Evolutionary conservation across 164 flowering plant genomes (phyloP).

Genomic region (Vitis cinerea): DNA sequence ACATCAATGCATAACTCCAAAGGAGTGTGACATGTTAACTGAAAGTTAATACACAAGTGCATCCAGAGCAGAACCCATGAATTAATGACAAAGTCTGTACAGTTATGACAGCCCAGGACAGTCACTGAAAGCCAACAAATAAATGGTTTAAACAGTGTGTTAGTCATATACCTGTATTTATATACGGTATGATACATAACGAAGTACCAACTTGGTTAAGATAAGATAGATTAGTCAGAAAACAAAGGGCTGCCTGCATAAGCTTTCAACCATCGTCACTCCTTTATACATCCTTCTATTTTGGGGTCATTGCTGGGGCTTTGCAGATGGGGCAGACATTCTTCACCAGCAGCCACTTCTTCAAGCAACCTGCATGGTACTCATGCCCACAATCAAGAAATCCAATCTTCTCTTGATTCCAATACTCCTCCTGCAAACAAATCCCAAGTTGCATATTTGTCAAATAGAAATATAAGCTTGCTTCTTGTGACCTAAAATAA

Average conservation of each 20-base stretch:
- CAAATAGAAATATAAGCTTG: neutral
- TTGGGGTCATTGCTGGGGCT: constrained; percentile 45
- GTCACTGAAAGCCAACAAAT: constrained; percentile 6
- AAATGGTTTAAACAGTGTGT: constrained; percentile 5
- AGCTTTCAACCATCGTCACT: too few relatives aligned
- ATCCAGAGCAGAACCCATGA: too few relatives aligned
- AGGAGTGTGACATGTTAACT: too few relatives aligned
- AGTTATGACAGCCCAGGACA: constrained; percentile 14
- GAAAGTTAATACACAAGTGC: too few relatives aligned
- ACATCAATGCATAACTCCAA: too few relatives aligned
- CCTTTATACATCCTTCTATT: too few relatives aligned
- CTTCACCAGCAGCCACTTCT: constrained; percentile 76
- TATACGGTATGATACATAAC: constrained; percentile 8
- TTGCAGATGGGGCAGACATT: constrained; percentile 93
- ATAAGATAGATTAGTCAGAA: neutral
- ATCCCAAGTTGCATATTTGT: neutral
- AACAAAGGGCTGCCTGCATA: neutral
- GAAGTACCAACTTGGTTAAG: constrained; percentile 7
- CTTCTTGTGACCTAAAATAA: too few relatives aligned
- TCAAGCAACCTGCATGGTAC: constrained; percentile 77
- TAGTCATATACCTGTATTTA: constrained; percentile 12
- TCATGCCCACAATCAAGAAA: constrained; percentile 81
- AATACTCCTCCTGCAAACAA: constrained; percentile 51
- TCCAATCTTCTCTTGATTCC: constrained; percentile 50
- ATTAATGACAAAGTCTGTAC: constrained; percentile 21